Percentiles rank a stretch among this genome's conserved stretches.
Evolutionary conservation across 1,139 yeast species (phyloP).

Genomic region (Hansenula anomala): DNA sequence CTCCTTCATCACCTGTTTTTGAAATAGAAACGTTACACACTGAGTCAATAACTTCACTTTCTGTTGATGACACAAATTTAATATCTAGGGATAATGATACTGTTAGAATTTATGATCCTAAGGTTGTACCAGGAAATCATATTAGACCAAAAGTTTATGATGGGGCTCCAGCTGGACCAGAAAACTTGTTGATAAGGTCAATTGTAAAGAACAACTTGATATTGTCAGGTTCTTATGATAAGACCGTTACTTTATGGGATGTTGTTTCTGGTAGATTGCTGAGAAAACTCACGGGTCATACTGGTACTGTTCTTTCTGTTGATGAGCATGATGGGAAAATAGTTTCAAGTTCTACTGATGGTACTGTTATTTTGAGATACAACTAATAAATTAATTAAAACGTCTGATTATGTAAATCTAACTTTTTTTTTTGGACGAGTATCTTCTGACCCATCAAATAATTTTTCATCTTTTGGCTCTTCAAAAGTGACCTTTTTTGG

Average conservation of each 20-base stretch:
- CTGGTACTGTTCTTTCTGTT: constrained; percentile 57
- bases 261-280: constrained; percentile 42
- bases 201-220: constrained; percentile 31
- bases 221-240: constrained; percentile 61
- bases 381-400: background rate
- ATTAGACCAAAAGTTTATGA: constrained; percentile 37
- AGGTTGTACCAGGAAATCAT: constrained; percentile 16
- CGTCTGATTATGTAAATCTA: constrained; percentile 15
- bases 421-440: constrained; percentile 23
- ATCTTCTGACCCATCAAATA: constrained; percentile 1
- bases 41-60: constrained; percentile 47
- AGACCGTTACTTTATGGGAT: constrained; percentile 58
- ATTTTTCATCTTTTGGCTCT: background rate
- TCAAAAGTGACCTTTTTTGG: background rate
- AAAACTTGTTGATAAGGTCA: constrained; percentile 47
- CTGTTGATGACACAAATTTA: constrained; percentile 45
- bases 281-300: constrained; percentile 53
- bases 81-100: constrained; percentile 55
- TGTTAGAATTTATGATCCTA: constrained; percentile 47
- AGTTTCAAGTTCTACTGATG: constrained; percentile 46
- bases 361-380: constrained; percentile 40
- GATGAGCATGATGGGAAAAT: constrained; percentile 41
- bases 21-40: constrained; percentile 38
- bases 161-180: constrained; percentile 57
- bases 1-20: constrained; percentile 40